Evolutionary conservation across 2,329 filamentous ascomycete species (phyloP).

Genomic region (Aspergillus transmontanensis): DNA sequence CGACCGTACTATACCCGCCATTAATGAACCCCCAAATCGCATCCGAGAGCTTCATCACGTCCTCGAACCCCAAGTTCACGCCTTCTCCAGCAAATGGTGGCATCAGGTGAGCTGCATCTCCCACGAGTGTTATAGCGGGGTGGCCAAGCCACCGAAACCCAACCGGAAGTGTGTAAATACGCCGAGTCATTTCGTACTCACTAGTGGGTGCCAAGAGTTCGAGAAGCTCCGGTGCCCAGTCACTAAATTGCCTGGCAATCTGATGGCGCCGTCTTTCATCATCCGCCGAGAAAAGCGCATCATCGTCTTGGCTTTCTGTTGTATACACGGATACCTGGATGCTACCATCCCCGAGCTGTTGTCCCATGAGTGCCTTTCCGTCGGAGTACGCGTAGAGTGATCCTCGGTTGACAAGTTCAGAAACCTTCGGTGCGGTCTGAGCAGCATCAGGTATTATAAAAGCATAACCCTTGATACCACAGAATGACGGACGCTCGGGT

Average conservation of each 20-base stretch:
- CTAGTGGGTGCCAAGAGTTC: slow-evolving; percentile 6
- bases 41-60: slow-evolving; percentile 21
- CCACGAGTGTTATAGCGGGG: slow-evolving; percentile 26
- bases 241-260: slow-evolving; percentile 22
- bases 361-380: slow-evolving; percentile 28
- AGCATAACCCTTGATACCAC: slow-evolving; percentile 19
- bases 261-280: slow-evolving; percentile 5
- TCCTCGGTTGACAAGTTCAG: slow-evolving; percentile 27
- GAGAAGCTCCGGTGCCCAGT: slow-evolving; percentile 12
- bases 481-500: slow-evolving; percentile 23
- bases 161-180: slow-evolving; percentile 25
- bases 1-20: neutral
- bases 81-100: slow-evolving; percentile 32
- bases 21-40: neutral
- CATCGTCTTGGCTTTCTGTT: neutral
- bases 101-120: slow-evolving; percentile 36
- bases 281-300: neutral
- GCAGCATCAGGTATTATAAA: slow-evolving; percentile 23
- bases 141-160: slow-evolving; percentile 17
- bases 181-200: slow-evolving; percentile 9
- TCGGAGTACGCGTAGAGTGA: slow-evolving; percentile 27
- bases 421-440: slow-evolving; percentile 25
- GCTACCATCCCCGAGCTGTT: slow-evolving; percentile 19
- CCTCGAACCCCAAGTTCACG: slow-evolving; percentile 31
- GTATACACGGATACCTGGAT: neutral